Base-by-base conservation (phyloP, 208 protist genomes). In the Trypanosomatidae sp. region DNA sequence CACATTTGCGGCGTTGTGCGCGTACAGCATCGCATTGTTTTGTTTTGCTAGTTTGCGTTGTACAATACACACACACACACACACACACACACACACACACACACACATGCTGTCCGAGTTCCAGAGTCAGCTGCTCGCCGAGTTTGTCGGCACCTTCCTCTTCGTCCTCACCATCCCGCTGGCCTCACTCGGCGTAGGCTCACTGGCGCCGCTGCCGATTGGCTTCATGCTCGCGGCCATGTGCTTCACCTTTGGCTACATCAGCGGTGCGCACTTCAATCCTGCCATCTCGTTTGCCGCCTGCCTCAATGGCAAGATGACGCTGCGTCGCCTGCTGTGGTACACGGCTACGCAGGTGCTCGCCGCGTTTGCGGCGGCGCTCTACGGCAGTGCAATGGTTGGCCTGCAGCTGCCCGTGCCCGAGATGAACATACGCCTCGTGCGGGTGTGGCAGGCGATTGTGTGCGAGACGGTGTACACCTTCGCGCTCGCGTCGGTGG, bases 191-290 rank as follows among this genome's bases (percentile, higher is more conserved):
- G 72, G 77, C 46, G 75, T 92, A 6, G 74, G 74, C 19, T 40
- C 57, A 11, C 59, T 92, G 0, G 67, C 77, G 15, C 77, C 85
- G 3, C 26, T 96, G 2, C 66, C 86, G 2, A 92, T 89, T 47
- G 90, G 82, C 8, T 93, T 96, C 38, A 82, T 82, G 62, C 57
- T 89, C 3, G 64, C 74, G 1, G 81, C 87, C 3, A 78, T 96
- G 66, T 82, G 79, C 51, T 95, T 93, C 58, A 76, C 82, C 20
- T 94, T 96, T 51, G 84, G 80, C 43, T 87, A 93, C 63, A 82
- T 96, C 33, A 88, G 75, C 49, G 87, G 87, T 6, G 90, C 85
- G 2, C 85, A 96, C 61, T 96, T 96, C 56, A 96, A 96, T 50
- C 90, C 90, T 0, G 87, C 85, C 24, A 79, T 96, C 25, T 78